Conservation (phyloP, 192 early-diverging fungal genomes). For the Backusella luteola region DNA sequence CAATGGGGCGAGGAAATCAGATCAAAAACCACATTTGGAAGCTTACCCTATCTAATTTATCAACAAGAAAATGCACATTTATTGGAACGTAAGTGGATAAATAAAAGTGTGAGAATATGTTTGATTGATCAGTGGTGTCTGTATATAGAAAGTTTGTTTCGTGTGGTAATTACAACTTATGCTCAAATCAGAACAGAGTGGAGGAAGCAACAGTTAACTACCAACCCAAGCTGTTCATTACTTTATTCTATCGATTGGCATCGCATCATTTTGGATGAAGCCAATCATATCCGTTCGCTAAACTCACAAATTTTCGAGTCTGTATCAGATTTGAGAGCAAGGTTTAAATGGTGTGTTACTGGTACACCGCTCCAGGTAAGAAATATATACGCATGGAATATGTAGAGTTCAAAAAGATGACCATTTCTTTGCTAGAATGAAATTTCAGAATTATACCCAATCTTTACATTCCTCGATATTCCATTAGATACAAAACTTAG, state of each 20-base stretch:
- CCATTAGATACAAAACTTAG: not conserved
- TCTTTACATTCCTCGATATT: conserved; percentile 14
- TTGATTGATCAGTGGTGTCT: not conserved
- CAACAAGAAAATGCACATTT: conserved; percentile 3
- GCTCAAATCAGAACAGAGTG: conserved; percentile 21
- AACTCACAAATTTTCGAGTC: not conserved
- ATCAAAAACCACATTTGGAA: conserved; percentile 23
- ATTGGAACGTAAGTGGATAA: conserved; percentile 16
- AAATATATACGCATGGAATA: not conserved
- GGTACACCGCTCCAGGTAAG: conserved; percentile 29
- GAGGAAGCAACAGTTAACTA: not conserved
- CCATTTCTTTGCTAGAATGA: conserved; percentile 17
- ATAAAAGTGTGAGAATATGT: not conserved
- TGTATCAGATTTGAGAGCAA: not conserved
- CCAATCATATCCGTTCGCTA: conserved; percentile 10
- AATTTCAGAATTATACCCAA: conserved; percentile 15
- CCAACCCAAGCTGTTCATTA: not conserved
- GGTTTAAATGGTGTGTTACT: conserved; percentile 23
- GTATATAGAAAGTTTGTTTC: conserved; percentile 13
- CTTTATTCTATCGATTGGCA: conserved; percentile 18
- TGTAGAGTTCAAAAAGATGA: not conserved
- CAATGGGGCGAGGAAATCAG: conserved; percentile 28
- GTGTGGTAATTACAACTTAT: conserved; percentile 28
- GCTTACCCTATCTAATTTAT: conserved; percentile 26
- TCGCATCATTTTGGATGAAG: conserved; percentile 26